A percentile compares a stretch with the other conserved stretches of the same genome.
Evolutionary conservation across 2,329 filamentous ascomycete species (phyloP).

Genomic region (Trichothecium sympodiale): DNA sequence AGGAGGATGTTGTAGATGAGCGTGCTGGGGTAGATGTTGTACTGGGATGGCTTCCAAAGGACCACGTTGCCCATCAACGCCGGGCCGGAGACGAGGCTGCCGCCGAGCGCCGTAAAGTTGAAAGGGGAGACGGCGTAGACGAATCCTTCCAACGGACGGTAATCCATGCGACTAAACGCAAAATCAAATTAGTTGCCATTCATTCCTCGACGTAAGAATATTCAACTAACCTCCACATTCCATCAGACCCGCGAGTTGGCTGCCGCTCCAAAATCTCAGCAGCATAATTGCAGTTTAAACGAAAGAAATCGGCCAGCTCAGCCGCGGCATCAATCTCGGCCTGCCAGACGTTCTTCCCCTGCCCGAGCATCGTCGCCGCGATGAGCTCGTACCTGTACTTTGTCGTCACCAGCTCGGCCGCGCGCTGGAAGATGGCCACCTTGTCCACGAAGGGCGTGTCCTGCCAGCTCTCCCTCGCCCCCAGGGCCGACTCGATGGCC

Average conservation of each 20-base stretch:
- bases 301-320: conserved; percentile 25
- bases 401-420: conserved; percentile 17
- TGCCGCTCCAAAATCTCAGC: conserved; percentile 24
- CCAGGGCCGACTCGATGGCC: conserved; percentile 17
- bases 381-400: conserved; percentile 19
- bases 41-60: conserved; percentile 25
- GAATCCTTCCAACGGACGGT: conserved; percentile 27
- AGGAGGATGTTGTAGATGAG: conserved; percentile 24
- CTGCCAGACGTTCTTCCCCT: conserved; percentile 28
- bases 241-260: conserved; percentile 14
- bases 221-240: conserved; percentile 2
- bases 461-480: conserved; percentile 20
- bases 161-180: conserved; percentile 17
- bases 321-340: conserved; percentile 25
- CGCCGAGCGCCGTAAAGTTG: conserved; percentile 30
- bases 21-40: conserved; percentile 17
- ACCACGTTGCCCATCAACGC: conserved; percentile 28
- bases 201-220: neutral
- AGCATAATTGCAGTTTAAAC: conserved; percentile 17
- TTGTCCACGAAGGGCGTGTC: conserved; percentile 20
- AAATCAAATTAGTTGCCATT: too few species aligned
- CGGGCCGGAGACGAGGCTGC: conserved; percentile 21
- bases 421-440: conserved; percentile 23
- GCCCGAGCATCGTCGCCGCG: conserved; percentile 27
- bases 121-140: conserved; percentile 29